A percentile compares a stretch with the other conserved stretches of the same genome.
Conservation (phyloP, 495 filamentous ascomycete genomes). For the Sphaerosporella brunnea region DNA sequence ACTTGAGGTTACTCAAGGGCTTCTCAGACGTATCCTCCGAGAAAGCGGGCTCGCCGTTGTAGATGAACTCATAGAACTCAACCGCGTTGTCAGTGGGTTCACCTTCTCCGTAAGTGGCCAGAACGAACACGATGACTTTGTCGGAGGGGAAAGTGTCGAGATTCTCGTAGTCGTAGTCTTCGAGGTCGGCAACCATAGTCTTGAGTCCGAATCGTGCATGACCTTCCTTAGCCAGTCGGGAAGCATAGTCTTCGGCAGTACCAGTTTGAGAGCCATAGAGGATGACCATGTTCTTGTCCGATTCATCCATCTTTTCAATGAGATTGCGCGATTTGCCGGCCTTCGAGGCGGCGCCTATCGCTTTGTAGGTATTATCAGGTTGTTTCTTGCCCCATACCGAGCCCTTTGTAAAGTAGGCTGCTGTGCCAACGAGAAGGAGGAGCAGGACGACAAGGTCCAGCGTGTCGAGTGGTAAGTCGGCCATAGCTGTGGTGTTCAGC, state of each 20-base stretch:
- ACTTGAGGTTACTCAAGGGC: constrained; percentile 71
- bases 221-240: constrained; percentile 92
- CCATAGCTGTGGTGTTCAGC: constrained; percentile 40
- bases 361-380: constrained; percentile 42
- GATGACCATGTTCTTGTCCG: constrained; percentile 88
- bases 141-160: constrained; percentile 75
- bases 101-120: constrained; percentile 95
- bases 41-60: constrained; percentile 60
- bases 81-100: constrained; percentile 98
- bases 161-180: constrained; percentile 95
- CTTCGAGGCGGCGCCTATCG: constrained; percentile 48
- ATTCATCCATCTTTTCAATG: constrained; percentile 87
- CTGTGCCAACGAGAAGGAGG: constrained; percentile 63
- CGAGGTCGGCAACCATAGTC: constrained; percentile 95
- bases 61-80: constrained; percentile 96
- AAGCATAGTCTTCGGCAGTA: constrained; percentile 96
- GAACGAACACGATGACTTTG: constrained; percentile 84
- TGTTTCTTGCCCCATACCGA: constrained; percentile 82
- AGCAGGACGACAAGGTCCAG: constrained; percentile 83
- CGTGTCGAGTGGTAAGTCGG: constrained; percentile 64
- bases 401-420: constrained; percentile 95
- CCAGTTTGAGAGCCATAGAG: constrained; percentile 98
- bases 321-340: constrained; percentile 84
- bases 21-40: constrained; percentile 47
- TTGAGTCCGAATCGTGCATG: constrained; percentile 90